Conservation (phyloP, 2,329 filamentous ascomycete species). For the Colletotrichum eremochloae region DNA sequence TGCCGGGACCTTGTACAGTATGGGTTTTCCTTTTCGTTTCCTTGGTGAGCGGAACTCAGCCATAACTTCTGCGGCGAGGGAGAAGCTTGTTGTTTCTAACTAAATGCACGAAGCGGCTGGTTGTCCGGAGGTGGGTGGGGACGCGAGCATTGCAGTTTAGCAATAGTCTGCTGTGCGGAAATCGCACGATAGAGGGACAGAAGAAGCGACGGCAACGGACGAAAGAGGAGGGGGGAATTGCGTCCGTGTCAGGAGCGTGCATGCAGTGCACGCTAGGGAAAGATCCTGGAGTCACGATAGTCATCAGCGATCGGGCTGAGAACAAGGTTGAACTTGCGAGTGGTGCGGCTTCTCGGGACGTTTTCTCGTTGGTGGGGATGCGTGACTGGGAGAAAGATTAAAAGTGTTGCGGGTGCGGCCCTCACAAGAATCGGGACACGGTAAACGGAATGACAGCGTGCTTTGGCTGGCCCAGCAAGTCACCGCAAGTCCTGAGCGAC, state of each 20-base stretch:
- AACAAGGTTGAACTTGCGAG: conserved; percentile 32
- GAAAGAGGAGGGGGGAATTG: background rate
- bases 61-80: background rate
- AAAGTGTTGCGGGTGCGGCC: conserved; percentile 23
- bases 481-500: background rate
- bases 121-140: conserved; percentile 2
- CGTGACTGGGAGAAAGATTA: background rate
- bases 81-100: conserved; percentile 26
- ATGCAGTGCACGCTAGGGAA: conserved; percentile 19
- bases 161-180: background rate
- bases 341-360: conserved; percentile 15
- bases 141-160: background rate
- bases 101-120: conserved; percentile 18
- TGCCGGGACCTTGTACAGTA: background rate
- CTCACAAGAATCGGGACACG: conserved; percentile 30
- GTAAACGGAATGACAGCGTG: conserved; percentile 26
- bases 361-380: conserved; percentile 15
- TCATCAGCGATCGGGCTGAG: conserved; percentile 9
- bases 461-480: conserved; percentile 12
- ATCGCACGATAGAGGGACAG: background rate
- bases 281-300: conserved; percentile 25
- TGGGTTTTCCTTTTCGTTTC: conserved; percentile 10
- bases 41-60: background rate
- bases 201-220: conserved; percentile 6
- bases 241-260: conserved; percentile 30